These are phyloP conservation scores for Penicillium pulvis DNA, from an alignment of 495 filamentous ascomycete genomes.

Conservation along the genomic window DNA sequence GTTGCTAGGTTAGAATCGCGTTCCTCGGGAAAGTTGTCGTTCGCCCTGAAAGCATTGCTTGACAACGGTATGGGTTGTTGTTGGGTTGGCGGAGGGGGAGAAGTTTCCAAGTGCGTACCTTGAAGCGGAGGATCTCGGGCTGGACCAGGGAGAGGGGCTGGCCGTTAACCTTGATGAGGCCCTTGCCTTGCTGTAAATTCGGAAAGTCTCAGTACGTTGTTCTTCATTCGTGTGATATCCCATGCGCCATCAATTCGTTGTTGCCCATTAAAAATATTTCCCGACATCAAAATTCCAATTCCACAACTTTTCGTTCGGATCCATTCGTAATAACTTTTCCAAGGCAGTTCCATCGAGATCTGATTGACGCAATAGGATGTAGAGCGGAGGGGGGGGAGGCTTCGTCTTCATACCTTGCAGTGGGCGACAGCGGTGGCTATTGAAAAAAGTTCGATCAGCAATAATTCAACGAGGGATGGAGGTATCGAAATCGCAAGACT, in stretches of 20 bases:
- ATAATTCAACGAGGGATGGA: slow-evolving; percentile 6
- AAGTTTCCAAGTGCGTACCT: slow-evolving; percentile 53
- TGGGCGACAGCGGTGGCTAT: slow-evolving; percentile 84
- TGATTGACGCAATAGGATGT: slow-evolving; percentile 25
- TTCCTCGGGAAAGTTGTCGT: not conserved
- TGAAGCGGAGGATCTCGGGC: slow-evolving; percentile 96
- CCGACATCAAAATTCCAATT: slow-evolving; percentile 10
- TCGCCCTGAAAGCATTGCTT: not conserved
- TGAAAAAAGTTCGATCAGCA: slow-evolving; percentile 37
- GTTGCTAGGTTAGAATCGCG: not conserved
- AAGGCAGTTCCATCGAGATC: slow-evolving; percentile 8
- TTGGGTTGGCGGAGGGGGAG: slow-evolving; percentile 5
- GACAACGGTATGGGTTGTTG: slow-evolving; percentile 5
- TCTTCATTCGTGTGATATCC: slow-evolving; percentile 17
- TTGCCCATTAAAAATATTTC: slow-evolving; percentile 9
- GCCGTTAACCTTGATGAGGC: slow-evolving; percentile 98
- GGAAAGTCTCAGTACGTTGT: slow-evolving; percentile 38
- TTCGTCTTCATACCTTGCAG: slow-evolving; percentile 75
- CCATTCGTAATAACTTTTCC: not conserved
- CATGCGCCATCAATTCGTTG: slow-evolving; percentile 20
- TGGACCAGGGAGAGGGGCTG: slow-evolving; percentile 90
- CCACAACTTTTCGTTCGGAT: not conserved
- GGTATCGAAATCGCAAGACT: slow-evolving; percentile 22
- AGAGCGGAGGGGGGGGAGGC: slow-evolving; percentile 17
- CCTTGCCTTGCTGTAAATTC: slow-evolving; percentile 72